Base-by-base conservation (phyloP, 495 filamentous ascomycete species). In the Neurospora africana region DNA sequence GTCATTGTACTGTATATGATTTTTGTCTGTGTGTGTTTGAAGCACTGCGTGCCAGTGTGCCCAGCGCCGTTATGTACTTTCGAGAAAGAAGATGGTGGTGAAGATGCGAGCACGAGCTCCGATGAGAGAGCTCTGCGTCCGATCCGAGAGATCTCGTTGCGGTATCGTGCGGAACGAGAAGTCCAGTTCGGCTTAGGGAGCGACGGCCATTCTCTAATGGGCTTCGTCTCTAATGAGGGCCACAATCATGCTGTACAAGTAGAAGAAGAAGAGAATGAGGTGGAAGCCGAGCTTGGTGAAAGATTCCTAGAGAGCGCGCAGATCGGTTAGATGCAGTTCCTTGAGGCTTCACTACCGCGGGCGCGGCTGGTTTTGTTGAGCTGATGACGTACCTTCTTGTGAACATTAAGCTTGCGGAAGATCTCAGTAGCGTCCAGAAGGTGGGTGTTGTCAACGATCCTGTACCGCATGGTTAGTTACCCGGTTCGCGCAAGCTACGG, bases 231-330 rank as follows among this genome's bases (percentile, higher is more conserved):
- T 90, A 86, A 99, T 99, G 70, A 98, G 86, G 72, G 95, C 95
- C 70, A 98, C 95, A 72, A 99, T 99, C 96, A 99, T 99, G 84
- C 89, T 95, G 89, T 98, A 99, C 35, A 99, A 90, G 84, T 99
- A 99, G 89, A 98, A 99, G 88, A 99, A 99, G 88, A 99, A 99
- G 92, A 99, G 96, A 84, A 98, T 81, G 44, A 99, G 89, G 82
- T 98, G 95, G 89, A 99, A 98, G 72, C 95, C 96, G 43, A 99
- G 92, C 83, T 99, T 99, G 84, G 96, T 91, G 83, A 99, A 98
- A 7, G 94, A 98, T 89, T 99, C 96, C 95, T 98, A 71, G 13
- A 33, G 43, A 33, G 27, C 53, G 53, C 27, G 27, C 27, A 33
- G 6, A 4, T 33, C 7, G 5, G 53, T 61, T 4, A 61, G 27